A percentile compares a stretch with the other conserved stretches of the same genome.
Evolutionary conservation across 1,139 yeast species (phyloP).

Genomic region (Nakaseomyces sp.): DNA sequence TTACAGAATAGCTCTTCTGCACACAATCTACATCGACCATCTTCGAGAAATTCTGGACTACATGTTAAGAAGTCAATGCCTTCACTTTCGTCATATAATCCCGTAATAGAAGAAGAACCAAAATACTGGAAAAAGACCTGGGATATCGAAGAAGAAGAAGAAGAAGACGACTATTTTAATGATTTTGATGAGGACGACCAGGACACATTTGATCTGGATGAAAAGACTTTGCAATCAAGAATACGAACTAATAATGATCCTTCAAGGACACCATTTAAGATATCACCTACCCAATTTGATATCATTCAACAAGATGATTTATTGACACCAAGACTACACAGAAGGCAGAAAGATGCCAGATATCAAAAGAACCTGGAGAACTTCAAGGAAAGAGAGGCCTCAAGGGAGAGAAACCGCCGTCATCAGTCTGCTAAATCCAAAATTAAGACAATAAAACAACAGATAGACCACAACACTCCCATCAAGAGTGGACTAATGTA

Average conservation of each 20-base stretch:
- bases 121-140: constrained; percentile 3
- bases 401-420: constrained; percentile 4
- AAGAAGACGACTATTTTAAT: constrained; percentile 2
- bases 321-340: constrained; percentile 25
- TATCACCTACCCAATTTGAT: constrained; percentile 26
- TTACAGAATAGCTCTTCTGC: constrained; percentile 24
- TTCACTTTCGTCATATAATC: constrained; percentile 14
- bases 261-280: constrained; percentile 10
- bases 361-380: constrained; percentile 16
- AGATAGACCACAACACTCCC: constrained; percentile 30
- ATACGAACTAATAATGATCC: background rate
- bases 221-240: constrained; percentile 2
- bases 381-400: constrained; percentile 18
- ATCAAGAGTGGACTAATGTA: constrained; percentile 37
- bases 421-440: constrained; percentile 16
- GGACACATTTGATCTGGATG: background rate
- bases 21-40: constrained; percentile 18
- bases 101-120: constrained; percentile 16
- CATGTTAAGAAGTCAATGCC: constrained; percentile 28
- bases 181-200: constrained; percentile 6
- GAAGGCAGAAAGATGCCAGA: constrained; percentile 19
- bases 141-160: constrained; percentile 11
- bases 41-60: constrained; percentile 11
- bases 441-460: constrained; percentile 29
- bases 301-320: constrained; percentile 23